A percentile compares a stretch with the other conserved stretches of the same genome.
Conservation (phyloP, 2,329 filamentous ascomycete genomes). For the Stagonosporopsis chrysanthemi region DNA sequence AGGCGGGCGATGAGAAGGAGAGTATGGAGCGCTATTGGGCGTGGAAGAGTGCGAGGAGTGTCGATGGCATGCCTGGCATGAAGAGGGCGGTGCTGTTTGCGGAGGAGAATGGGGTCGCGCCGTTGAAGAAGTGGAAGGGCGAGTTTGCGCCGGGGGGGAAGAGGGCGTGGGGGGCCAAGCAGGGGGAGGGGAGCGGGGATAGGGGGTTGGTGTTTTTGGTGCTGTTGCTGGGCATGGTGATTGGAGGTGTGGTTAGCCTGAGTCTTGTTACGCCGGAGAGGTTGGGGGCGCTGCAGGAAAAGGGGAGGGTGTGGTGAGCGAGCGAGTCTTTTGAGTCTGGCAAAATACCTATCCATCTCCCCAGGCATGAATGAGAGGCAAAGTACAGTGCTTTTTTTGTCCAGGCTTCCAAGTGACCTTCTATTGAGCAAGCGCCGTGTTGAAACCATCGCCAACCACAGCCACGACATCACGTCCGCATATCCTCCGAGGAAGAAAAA, state of each 20-base stretch:
- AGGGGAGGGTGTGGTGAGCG: slow-evolving; percentile 31
- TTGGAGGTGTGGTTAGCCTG: slow-evolving; percentile 37
- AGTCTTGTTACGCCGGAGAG: slow-evolving; percentile 37
- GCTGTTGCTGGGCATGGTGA: slow-evolving; percentile 40
- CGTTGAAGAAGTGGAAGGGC: slow-evolving; percentile 56
- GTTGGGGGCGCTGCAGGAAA: slow-evolving; percentile 30
- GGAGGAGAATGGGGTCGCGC: slow-evolving; percentile 47
- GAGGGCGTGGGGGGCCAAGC: slow-evolving; percentile 11
- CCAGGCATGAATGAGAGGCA: too few species aligned
- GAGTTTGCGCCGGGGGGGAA: slow-evolving; percentile 35
- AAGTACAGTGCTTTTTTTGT: too few species aligned
- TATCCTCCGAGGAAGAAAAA: too few species aligned
- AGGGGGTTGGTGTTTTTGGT: slow-evolving; percentile 33
- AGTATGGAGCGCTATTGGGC: slow-evolving; percentile 56
- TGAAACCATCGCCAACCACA: too few species aligned
- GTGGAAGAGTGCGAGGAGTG: slow-evolving; percentile 52
- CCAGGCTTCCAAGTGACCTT: too few species aligned
- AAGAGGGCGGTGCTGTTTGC: slow-evolving; percentile 49
- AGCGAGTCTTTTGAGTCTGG: too few species aligned
- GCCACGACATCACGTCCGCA: too few species aligned
- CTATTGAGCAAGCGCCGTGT: too few species aligned
- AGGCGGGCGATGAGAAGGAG: slow-evolving; percentile 49
- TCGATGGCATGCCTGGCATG: slow-evolving; percentile 56
- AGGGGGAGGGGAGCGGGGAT: slow-evolving; percentile 6
- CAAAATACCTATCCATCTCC: too few species aligned